phyloP scores from a whole-genome alignment of 2,329 filamentous ascomycete species.

The Penicillium digitatum region DNA sequence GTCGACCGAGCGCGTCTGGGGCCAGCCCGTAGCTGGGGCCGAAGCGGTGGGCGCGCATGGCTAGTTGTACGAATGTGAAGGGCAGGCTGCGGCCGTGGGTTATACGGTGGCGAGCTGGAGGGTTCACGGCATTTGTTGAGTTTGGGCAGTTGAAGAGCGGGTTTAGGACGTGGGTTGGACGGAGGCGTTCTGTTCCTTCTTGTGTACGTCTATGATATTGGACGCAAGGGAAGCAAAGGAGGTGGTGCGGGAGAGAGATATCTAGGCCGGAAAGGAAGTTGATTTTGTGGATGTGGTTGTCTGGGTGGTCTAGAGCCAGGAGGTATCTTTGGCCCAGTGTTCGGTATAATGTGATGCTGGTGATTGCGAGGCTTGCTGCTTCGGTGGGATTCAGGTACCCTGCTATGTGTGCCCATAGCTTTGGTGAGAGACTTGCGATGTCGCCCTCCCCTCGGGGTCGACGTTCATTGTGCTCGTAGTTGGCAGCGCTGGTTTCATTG shows the following conservation, averaged over 20 bases:
- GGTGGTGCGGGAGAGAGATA: constrained; percentile 50
- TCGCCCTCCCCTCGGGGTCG: constrained; percentile 39
- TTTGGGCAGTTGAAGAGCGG: constrained; percentile 57
- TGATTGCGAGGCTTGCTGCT: constrained; percentile 48
- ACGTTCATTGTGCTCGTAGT: constrained; percentile 17
- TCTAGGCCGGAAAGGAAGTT: constrained; percentile 54
- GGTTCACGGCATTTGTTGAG: constrained; percentile 46
- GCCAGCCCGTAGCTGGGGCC: constrained; percentile 48
- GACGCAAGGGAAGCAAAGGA: constrained; percentile 58
- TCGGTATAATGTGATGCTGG: constrained; percentile 46
- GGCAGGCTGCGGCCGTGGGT: constrained; percentile 54
- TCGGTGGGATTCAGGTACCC: constrained; percentile 45
- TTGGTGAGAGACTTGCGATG: constrained; percentile 45
- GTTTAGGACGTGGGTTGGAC: constrained; percentile 52
- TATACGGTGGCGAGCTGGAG: constrained; percentile 51
- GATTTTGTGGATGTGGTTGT: constrained; percentile 46
- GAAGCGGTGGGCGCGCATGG: constrained; percentile 48
- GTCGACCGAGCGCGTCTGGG: constrained; percentile 46
- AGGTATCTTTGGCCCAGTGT: constrained; percentile 44
- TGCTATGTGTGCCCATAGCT: constrained; percentile 47
- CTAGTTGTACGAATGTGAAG: constrained; percentile 58
- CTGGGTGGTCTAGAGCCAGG: constrained; percentile 37
- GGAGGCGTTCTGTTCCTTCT: constrained; percentile 52
- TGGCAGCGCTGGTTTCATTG: constrained; percentile 22
- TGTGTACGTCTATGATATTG: constrained; percentile 54